Evolutionary conservation across 495 filamentous ascomycete genomes (phyloP).

Genomic region (Clohesyomyces aquaticus): DNA sequence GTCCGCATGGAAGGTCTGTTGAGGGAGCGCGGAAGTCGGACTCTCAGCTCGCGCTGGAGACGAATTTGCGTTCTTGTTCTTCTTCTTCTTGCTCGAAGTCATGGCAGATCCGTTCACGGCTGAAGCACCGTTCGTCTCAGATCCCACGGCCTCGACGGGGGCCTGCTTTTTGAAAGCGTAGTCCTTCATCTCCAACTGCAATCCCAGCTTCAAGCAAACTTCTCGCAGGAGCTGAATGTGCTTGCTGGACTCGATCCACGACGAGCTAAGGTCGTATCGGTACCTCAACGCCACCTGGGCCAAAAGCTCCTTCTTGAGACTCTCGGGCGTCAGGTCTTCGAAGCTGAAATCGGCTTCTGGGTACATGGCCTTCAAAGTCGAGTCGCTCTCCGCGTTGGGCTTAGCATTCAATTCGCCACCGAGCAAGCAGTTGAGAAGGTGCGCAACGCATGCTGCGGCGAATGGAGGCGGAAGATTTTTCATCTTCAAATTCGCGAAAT

Average conservation of each 20-base stretch:
- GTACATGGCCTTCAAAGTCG: slow-evolving; percentile 72
- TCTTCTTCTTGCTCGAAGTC: slow-evolving; percentile 70
- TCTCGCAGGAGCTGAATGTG: slow-evolving; percentile 88
- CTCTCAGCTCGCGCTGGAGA: slow-evolving; percentile 56
- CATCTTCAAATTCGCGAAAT: slow-evolving; percentile 78
- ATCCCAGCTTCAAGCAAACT: slow-evolving; percentile 82
- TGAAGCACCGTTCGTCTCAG: slow-evolving; percentile 48
- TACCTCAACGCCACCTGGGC: slow-evolving; percentile 73
- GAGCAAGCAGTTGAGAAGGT: slow-evolving; percentile 93
- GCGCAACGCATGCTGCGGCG: slow-evolving; percentile 73
- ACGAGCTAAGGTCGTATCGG: slow-evolving; percentile 69
- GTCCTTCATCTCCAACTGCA: slow-evolving; percentile 83
- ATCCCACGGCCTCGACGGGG: slow-evolving; percentile 36
- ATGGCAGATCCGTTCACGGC: slow-evolving; percentile 52
- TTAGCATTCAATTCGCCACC: slow-evolving; percentile 74
- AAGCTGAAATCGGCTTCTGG: slow-evolving; percentile 82
- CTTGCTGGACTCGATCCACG: slow-evolving; percentile 67
- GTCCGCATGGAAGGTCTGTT: slow-evolving; percentile 74
- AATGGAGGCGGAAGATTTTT: slow-evolving; percentile 79
- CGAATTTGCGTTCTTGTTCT: slow-evolving; percentile 55
- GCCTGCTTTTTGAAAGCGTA: slow-evolving; percentile 68
- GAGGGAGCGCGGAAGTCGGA: slow-evolving; percentile 53
- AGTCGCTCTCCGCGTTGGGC: slow-evolving; percentile 77
- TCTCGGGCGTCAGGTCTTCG: slow-evolving; percentile 72
- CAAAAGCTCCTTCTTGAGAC: slow-evolving; percentile 69